These are phyloP conservation scores for Capsicum baccatum DNA, from an alignment of 257 asterid genomes.

Conservation along the genomic window DNA sequence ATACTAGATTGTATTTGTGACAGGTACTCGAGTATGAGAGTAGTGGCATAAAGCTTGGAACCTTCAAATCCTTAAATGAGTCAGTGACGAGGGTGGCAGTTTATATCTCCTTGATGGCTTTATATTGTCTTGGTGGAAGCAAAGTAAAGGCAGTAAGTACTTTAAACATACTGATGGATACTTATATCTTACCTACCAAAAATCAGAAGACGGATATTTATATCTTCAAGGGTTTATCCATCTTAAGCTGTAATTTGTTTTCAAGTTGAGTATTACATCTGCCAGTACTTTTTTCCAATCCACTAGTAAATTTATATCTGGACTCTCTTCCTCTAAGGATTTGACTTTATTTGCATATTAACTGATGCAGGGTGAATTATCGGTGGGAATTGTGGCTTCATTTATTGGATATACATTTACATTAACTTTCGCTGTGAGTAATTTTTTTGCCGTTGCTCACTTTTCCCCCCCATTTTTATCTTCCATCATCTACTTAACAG, in stretches of 20 bases:
- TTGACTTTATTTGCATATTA: slow-evolving; percentile 10
- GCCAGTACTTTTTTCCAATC: not conserved
- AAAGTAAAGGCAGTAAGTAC: slow-evolving; percentile 94
- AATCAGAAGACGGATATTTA: not conserved
- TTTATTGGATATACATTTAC: slow-evolving; percentile 96
- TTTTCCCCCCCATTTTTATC: slow-evolving; percentile 19
- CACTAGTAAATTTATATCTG: slow-evolving; percentile 4
- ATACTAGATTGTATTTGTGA: slow-evolving; percentile 19
- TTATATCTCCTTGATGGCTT: slow-evolving; percentile 83
- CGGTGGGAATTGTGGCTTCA: slow-evolving; percentile 94
- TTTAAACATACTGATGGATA: slow-evolving; percentile 24
- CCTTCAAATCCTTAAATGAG: slow-evolving; percentile 86
- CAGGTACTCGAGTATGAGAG: slow-evolving; percentile 81
- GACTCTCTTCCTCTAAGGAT: slow-evolving; percentile 18
- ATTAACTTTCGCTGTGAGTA: slow-evolving; percentile 90
- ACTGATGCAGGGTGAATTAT: slow-evolving; percentile 74
- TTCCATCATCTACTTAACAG: slow-evolving; percentile 25
- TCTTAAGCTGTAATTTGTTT: slow-evolving; percentile 16
- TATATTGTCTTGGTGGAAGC: slow-evolving; percentile 97
- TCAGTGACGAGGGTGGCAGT: slow-evolving; percentile 95
- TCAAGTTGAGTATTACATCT: slow-evolving; percentile 16
- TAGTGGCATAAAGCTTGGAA: slow-evolving; percentile 86
- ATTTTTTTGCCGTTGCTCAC: slow-evolving; percentile 26
- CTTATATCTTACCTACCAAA: not conserved
- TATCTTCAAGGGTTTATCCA: not conserved